Percentiles rank a stretch among this genome's conserved stretches.
Evolutionary conservation across 257 asterid genomes (phyloP).

Genomic region (Solanum pennellii): DNA sequence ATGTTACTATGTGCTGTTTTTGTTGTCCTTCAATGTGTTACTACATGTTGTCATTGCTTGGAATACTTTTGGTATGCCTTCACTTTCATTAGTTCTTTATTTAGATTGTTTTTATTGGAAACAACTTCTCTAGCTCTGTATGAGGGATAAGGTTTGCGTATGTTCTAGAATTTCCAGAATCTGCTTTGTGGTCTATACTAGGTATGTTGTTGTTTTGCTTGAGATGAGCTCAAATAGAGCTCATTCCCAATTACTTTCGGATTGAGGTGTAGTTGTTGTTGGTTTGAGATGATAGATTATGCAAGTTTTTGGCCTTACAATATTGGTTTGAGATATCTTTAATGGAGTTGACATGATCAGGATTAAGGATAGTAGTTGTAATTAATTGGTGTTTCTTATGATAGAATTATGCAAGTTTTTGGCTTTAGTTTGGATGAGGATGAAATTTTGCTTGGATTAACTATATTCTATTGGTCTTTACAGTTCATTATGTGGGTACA

Average conservation of each 20-base stretch:
- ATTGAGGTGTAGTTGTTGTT: neutral
- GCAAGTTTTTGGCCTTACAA: neutral
- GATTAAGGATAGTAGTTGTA: neutral
- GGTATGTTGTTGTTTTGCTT: neutral
- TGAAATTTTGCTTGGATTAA: neutral
- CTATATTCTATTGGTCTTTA: conserved; percentile 7
- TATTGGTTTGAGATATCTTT: neutral
- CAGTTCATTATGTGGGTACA: conserved; percentile 57
- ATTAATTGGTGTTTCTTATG: neutral
- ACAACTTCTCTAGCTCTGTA: neutral
- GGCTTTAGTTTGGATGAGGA: neutral
- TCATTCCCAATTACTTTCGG: neutral
- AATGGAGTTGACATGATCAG: neutral
- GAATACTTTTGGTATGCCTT: neutral
- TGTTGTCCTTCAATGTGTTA: no score
- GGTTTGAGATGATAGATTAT: neutral
- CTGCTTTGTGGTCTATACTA: no score
- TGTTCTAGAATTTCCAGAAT: no score
- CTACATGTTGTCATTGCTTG: neutral
- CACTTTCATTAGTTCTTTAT: no score
- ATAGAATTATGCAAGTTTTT: neutral
- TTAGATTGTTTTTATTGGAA: no score
- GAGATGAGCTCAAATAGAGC: neutral
- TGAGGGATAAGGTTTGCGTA: no score
- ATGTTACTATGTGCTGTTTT: neutral